Conservation (phyloP, 1,284 basidiomycete genomes). For the Ustilago vetiveriae region DNA sequence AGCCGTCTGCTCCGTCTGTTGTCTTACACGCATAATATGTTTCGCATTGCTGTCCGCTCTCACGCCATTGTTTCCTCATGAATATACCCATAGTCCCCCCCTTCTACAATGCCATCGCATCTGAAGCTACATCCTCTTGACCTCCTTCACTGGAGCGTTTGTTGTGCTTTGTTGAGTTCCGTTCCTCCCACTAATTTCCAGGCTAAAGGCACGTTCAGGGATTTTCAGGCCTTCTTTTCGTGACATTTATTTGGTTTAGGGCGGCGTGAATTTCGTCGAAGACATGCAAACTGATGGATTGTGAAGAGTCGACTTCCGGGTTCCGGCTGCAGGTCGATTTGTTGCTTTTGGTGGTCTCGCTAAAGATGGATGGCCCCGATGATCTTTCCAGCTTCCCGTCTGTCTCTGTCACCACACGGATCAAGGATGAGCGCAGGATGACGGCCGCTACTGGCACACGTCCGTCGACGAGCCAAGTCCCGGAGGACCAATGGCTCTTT, state of each 20-base stretch:
- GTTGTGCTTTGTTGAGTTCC: too few species aligned
- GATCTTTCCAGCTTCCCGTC: too few species aligned
- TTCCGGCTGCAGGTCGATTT: too few species aligned
- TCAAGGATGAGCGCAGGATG: conserved; percentile 31
- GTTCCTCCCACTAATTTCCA: too few species aligned
- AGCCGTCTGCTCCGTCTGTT: neutral
- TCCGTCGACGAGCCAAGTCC: conserved; percentile 10
- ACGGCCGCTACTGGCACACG: conserved; percentile 21
- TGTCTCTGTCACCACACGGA: neutral
- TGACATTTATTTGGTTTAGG: neutral
- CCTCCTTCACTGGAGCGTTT: too few species aligned
- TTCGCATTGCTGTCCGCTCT: too few species aligned
- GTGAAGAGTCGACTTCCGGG: neutral
- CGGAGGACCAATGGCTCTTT: conserved; percentile 56
- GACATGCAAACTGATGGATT: too few species aligned
- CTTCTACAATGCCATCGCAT: neutral
- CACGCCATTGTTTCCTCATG: too few species aligned
- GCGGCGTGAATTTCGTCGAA: too few species aligned
- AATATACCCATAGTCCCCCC: neutral
- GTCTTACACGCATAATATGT: neutral
- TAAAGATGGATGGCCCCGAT: too few species aligned
- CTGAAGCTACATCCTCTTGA: neutral
- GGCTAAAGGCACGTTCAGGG: too few species aligned
- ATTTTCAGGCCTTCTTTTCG: neutral
- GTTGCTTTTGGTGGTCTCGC: too few species aligned